A percentile compares a stretch with the other conserved stretches of the same genome.
Conservation (phyloP, 805 yeast species). For the Grigorovia jiainica region DNA sequence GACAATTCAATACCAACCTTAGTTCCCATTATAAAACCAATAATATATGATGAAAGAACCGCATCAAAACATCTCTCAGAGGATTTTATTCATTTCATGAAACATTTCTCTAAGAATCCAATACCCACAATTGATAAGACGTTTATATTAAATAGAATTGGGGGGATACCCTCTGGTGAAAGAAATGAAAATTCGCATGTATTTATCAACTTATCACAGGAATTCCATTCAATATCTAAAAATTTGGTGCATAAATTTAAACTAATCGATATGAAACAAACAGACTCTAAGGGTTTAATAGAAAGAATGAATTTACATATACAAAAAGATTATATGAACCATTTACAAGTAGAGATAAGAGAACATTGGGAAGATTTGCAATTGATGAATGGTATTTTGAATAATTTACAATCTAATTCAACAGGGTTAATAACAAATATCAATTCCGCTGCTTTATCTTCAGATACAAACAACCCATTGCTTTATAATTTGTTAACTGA, state of each 20-base stretch:
- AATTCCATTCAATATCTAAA: slow-evolving; percentile 29
- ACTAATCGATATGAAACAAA: slow-evolving; percentile 7
- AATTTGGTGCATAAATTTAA: slow-evolving; percentile 7
- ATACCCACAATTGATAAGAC: slow-evolving; percentile 56
- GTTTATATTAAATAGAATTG: slow-evolving; percentile 66
- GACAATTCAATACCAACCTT: slow-evolving; percentile 17
- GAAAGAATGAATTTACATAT: slow-evolving; percentile 13
- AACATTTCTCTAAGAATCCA: slow-evolving; percentile 30
- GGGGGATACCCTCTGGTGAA: slow-evolving; percentile 88
- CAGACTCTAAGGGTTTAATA: slow-evolving; percentile 12
- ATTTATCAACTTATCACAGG: slow-evolving; percentile 76
- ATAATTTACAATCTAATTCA: slow-evolving; percentile 45
- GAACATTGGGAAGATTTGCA: slow-evolving; percentile 57
- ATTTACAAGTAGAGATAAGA: slow-evolving; percentile 19
- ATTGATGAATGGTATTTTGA: slow-evolving; percentile 47
- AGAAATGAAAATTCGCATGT: slow-evolving; percentile 79
- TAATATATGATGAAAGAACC: slow-evolving; percentile 49
- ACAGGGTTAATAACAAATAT: slow-evolving; percentile 89
- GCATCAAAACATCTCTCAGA: slow-evolving; percentile 33
- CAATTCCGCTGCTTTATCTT: slow-evolving; percentile 46
- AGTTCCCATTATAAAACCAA: slow-evolving; percentile 49
- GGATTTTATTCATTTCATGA: slow-evolving; percentile 31
- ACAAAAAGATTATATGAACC: slow-evolving; percentile 11
- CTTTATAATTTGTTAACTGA: slow-evolving; percentile 87
- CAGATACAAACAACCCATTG: slow-evolving; percentile 59